A percentile compares a stretch with the other conserved stretches of the same genome.
These are phyloP conservation scores for Rhodosporidiobolus odoratus DNA, from an alignment of 768 basidiomycete species.

Conservation along the genomic window DNA sequence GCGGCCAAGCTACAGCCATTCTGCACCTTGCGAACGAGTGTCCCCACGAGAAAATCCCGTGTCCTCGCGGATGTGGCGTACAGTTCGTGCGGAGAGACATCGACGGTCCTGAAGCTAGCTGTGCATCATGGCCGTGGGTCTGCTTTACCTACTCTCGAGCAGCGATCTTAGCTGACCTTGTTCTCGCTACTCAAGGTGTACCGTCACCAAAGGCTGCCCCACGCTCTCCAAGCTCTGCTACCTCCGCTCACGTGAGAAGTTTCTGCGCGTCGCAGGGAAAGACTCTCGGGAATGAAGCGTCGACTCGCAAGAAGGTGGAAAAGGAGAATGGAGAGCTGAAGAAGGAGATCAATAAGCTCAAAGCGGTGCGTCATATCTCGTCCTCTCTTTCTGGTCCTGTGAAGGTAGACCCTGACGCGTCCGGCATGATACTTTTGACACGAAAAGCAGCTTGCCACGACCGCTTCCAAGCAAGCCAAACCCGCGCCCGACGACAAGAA, in stretches of 20 bases:
- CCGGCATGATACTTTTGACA: not conserved
- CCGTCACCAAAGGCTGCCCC: not conserved
- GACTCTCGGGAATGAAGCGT: not conserved
- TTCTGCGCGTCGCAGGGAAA: not conserved
- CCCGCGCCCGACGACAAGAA: no score
- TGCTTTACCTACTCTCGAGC: not conserved
- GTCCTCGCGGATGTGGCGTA: slow-evolving; percentile 6
- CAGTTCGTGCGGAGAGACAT: not conserved
- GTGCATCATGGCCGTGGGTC: slow-evolving; percentile 4
- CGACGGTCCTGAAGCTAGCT: not conserved
- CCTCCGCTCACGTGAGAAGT: not conserved
- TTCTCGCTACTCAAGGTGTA: not conserved
- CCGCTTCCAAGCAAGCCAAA: no score
- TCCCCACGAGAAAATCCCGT: not conserved
- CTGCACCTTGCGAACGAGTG: not conserved
- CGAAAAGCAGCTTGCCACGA: no score
- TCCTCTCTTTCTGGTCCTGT: not conserved
- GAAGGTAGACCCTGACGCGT: not conserved
- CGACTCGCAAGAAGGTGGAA: not conserved
- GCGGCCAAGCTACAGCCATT: not conserved
- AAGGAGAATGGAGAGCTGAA: not conserved
- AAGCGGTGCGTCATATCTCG: not conserved
- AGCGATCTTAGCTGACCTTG: not conserved
- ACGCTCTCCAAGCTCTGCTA: not conserved
- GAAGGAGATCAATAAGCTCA: not conserved